Evolutionary conservation across 2,329 filamentous ascomycete species (phyloP), one percentile per base, ranked within the genome.

Genomic region (Hypomyces perniciosus): DNA sequence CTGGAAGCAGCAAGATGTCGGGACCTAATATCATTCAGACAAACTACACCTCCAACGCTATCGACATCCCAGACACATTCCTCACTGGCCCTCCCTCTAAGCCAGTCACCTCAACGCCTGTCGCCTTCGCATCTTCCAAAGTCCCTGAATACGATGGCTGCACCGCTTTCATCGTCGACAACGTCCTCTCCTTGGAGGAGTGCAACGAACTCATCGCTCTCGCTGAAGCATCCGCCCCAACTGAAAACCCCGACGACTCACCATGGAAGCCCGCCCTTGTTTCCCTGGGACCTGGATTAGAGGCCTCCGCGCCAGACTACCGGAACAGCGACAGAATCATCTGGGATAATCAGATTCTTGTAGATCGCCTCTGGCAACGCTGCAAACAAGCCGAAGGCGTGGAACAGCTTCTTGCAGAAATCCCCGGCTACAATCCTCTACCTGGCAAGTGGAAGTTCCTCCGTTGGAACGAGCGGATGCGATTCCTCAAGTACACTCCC

Each of bases 271-370:
- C 81, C 2, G 88, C 88, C 0, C 75, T 88, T 65, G 75, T 91
- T 51, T 86, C 86, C 62, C 65, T 81, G 27, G 86, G 86, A 5
- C 65, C 66, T 4, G 85, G 86, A 3, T 70, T 64, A 51, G 83
- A 92, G 66, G 66, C 73, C 3, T 65, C 75, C 4, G 57, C 57
- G 1, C 71, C 77, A 1, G 75, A 81, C 7, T 80, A 80, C 44
- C 76, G 88, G 12, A 84, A 87, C 54, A 85, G 85, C 59, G 85
- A 85, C n/a, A 78, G 88, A 3, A 88, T 92, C 56, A 85, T 93
- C 57, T 88, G 83, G 79, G 86, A 93, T 61, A 68, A 77, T 10
- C 71, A 75, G 44, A 77, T 79, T 1, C 57, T 92, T 1, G 83
- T 81, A 0, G 74, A 79, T 27, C 77, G 80, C 26, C 59, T 93